Evolutionary conservation across 768 basidiomycete species (phyloP), one percentile per base, ranked within the genome.

Genomic region (Krasilnikovozyma curviuscula): DNA sequence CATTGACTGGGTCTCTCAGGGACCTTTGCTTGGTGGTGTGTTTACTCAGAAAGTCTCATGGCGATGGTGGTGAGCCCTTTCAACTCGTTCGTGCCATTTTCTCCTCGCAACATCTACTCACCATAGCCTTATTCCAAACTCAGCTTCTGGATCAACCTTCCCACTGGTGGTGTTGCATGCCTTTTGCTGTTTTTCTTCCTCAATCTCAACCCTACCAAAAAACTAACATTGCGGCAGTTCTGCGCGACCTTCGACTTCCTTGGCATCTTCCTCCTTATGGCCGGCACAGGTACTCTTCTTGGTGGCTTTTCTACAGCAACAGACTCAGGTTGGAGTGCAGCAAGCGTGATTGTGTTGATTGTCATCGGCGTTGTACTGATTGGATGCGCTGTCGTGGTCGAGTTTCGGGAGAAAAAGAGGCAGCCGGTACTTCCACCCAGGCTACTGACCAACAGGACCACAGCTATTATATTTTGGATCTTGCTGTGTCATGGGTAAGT

Each of bases 371-470:
- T 35, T 12, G 52, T 38, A 13, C 35, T 48, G 6, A 46, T 63
- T n/a, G 32, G 48, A 1, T 55, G 57, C n/a, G 63, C 56, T 31
- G n/a, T 60, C 19, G 48, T 55, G 4, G 28, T 31, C 31, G 54
- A 55, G 40, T 3, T 42, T 7, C n/a, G n/a, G n/a, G 46, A 27
- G 19, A 69, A 66, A 2, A 68, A 64, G 46, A 56, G 63, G 3
- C 57, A 60, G 14, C 58, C 67, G 0, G 61, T 69, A 39, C 59
- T 69, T 9, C 66, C 67, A 5, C 60, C 63, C 5, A 55, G 66
- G 3, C 40, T 67, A 24, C 59, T 69, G 51, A 61, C 25, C 18
- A 56, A 50, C 4, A 30, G 57, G 1, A 62, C 56, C 2, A 48
- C 56, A 0, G 55, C 50, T 14, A 39, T 35, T 3, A 27, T 57